Base-by-base conservation (phyloP, 2,329 filamentous ascomycete species). In the Tympanopsis confertula region DNA sequence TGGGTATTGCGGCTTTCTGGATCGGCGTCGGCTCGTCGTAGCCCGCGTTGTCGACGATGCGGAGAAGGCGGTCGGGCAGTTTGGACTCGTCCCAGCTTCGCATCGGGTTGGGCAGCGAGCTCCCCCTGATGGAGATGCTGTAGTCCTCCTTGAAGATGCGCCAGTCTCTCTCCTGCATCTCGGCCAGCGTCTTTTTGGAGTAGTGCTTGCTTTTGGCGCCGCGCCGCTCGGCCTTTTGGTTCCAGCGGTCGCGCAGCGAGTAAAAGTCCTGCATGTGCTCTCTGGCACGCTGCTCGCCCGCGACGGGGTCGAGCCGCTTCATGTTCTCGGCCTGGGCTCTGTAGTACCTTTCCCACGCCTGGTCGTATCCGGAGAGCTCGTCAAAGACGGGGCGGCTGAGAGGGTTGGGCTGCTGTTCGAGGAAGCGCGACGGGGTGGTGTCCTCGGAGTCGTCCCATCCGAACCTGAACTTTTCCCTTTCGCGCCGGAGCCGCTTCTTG, bases 101-200 rank as follows among this genome's bases (percentile, higher is more conserved):
- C 87, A 98, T 96, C 1, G 91, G 91, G 50, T 96, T 89, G 1
- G 91, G 91, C 39, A 96, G 86, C 18, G 73, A 71, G 33, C 89
- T 89, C 41, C 91, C 91, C 58, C 94, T 96, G 5, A 87, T 95
- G 29, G 82, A 72, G 55, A 98, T 98, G 49, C 91, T 93, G 64
- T 94, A 96, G 59, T 98, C 88, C 58, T 96, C 91, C 62, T 96
- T 98, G 77, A 98, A 95, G 50, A 98, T 96, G 54, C 91, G 85
- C 91, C 91, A 98, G 60, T 98, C 91, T 56, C 91, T 74, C 62
- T 96, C 88, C 44, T 86, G 84, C 91, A 98, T 98, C 50, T 94
- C 85, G 13, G 84, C 78, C 44, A 96, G 66, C 44, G 71, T 74
- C 75, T 98, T 98, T 55, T 95, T 86, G 39, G 84, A 87, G 91